phyloP scores from a whole-genome alignment of 208 protist genomes.

The Naegleria fowleri region DNA sequence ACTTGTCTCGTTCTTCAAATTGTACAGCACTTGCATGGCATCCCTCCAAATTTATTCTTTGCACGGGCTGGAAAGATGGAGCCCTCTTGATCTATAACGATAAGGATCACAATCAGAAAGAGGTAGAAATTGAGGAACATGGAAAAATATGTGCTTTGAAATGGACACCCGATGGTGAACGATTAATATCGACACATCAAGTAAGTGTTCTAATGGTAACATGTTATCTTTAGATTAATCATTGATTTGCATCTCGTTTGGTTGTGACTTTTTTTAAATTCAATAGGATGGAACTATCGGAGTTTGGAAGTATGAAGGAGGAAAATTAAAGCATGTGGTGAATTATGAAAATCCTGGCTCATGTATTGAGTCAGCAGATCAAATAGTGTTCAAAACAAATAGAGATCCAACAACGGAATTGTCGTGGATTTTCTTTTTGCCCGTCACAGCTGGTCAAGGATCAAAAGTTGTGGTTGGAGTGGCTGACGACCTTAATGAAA shows the following conservation, averaged over 20 bases:
- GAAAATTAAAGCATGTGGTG: neutral
- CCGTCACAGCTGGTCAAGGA: neutral
- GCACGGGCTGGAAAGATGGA: conserved; percentile 72
- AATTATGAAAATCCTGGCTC: neutral
- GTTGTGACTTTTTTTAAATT: neutral
- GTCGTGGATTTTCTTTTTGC: neutral
- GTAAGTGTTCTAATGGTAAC: neutral
- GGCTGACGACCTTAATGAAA: neutral
- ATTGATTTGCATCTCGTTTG: neutral
- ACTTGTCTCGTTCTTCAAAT: neutral
- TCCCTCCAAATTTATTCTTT: conserved; percentile 58
- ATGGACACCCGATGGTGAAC: conserved; percentile 28
- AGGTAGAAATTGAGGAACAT: conserved; percentile 33
- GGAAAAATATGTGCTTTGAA: conserved; percentile 19
- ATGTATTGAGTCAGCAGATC: neutral
- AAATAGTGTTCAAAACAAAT: neutral
- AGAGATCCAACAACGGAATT: neutral
- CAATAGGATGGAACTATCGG: neutral
- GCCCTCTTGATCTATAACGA: conserved; percentile 53
- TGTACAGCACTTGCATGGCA: conserved; percentile 67
- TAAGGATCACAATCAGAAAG: neutral
- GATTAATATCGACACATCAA: conserved; percentile 26
- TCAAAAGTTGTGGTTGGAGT: neutral
- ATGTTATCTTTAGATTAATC: neutral
- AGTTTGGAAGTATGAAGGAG: neutral